Percentiles rank a stretch among this genome's conserved stretches.
These are phyloP conservation scores for Gossypium davidsonii DNA, from an alignment of 441 rosid genomes.

Conservation along the genomic window DNA sequence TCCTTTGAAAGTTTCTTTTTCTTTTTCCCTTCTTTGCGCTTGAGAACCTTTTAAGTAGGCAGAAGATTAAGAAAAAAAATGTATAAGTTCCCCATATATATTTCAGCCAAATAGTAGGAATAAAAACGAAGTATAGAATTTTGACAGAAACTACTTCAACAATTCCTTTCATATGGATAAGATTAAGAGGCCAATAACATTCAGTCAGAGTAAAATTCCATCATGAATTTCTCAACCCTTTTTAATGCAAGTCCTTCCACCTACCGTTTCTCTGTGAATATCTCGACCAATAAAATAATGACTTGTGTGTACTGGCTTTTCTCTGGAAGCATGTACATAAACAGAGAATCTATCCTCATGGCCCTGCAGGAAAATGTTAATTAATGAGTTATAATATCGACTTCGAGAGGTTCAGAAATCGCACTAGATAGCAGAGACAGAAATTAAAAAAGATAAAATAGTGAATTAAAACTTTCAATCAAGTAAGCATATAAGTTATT, in stretches of 20 bases:
- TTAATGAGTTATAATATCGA: neutral
- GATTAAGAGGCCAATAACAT: no score
- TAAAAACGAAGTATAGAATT: neutral
- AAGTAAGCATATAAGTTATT: no score
- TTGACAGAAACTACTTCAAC: neutral
- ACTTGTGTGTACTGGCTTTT: conserved; percentile 44
- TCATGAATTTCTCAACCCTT: neutral
- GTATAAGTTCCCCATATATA: neutral
- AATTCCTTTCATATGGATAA: no score
- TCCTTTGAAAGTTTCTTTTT: neutral
- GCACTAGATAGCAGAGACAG: no score
- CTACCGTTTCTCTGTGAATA: conserved; percentile 52
- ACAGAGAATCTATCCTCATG: conserved; percentile 56
- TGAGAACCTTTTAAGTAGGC: conserved; percentile 22
- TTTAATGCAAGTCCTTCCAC: neutral
- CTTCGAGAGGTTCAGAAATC: neutral
- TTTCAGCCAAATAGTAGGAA: neutral
- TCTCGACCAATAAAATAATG: conserved; percentile 51
- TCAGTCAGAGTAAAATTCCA: neutral
- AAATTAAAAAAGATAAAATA: no score
- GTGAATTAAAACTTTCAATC: no score
- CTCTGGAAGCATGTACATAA: conserved; percentile 60
- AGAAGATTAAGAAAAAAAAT: neutral
- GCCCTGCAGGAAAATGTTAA: conserved; percentile 36
- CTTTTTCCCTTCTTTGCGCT: neutral